A percentile compares a stretch with the other conserved stretches of the same genome.
Evolutionary conservation across 1,284 basidiomycete species (phyloP).

Genomic region (Termitomyces sp.): DNA sequence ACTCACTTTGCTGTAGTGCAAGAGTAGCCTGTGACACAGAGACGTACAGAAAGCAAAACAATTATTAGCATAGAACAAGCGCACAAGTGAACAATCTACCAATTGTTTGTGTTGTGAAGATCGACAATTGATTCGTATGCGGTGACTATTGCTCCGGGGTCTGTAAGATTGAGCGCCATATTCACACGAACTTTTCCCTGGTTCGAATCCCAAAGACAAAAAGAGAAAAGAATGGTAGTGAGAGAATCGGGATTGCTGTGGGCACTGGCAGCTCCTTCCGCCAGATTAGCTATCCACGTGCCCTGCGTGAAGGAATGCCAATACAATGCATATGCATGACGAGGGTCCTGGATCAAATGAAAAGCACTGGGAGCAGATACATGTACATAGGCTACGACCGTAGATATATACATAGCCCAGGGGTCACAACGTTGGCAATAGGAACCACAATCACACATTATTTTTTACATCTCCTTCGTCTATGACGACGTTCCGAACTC

Average conservation of each 20-base stretch:
- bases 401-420: neutral
- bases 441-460: neutral
- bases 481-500: neutral
- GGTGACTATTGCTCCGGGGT: slow-evolving; percentile 24
- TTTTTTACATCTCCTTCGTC: neutral
- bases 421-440: neutral
- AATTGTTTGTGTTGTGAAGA: slow-evolving; percentile 26
- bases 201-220: neutral
- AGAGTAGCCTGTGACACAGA: slow-evolving; percentile 27
- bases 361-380: neutral
- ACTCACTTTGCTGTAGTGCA: slow-evolving; percentile 31
- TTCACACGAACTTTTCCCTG: slow-evolving; percentile 3
- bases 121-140: slow-evolving; percentile 29
- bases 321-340: neutral
- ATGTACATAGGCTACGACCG: neutral
- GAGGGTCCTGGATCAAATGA: neutral
- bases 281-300: neutral
- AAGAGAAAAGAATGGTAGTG: slow-evolving; percentile 1
- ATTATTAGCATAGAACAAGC: slow-evolving; percentile 4
- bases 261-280: neutral
- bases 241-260: neutral
- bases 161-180: slow-evolving; percentile 24
- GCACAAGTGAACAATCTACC: slow-evolving; percentile 23
- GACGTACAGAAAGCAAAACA: neutral
- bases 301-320: too few species aligned